Percentiles rank a stretch among this genome's conserved stretches.
These are phyloP conservation scores for Vanrija humicola DNA, from an alignment of 1,284 basidiomycete species.

Conservation along the genomic window DNA sequence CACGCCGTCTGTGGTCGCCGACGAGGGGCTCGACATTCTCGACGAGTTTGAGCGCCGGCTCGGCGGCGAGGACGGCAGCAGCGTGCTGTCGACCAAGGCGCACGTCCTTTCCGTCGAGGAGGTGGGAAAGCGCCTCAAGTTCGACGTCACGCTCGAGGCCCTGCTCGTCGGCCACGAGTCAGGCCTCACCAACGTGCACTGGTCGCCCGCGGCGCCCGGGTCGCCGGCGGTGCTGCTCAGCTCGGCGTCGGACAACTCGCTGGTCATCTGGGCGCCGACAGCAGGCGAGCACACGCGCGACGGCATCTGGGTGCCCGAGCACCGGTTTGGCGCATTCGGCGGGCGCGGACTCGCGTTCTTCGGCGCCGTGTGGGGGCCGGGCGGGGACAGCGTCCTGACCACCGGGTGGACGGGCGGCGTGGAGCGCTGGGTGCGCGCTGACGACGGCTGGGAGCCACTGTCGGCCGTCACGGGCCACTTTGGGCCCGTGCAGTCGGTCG, in stretches of 20 bases:
- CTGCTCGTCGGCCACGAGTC: slow-evolving; percentile 88
- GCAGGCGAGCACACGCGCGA: slow-evolving; percentile 41
- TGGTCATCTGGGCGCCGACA: slow-evolving; percentile 72
- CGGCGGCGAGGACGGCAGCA: slow-evolving; percentile 59
- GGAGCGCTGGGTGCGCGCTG: slow-evolving; percentile 64
- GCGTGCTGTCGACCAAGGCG: slow-evolving; percentile 77
- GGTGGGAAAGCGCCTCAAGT: slow-evolving; percentile 49
- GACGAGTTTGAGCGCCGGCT: slow-evolving; percentile 83
- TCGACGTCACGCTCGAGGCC: slow-evolving; percentile 80
- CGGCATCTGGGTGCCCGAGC: slow-evolving; percentile 79
- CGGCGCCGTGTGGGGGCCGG: slow-evolving; percentile 68
- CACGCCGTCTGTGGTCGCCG: slow-evolving; percentile 51
- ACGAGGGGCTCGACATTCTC: slow-evolving; percentile 61
- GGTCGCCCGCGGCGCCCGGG: slow-evolving; percentile 56
- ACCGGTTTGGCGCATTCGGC: slow-evolving; percentile 87
- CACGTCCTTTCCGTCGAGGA: slow-evolving; percentile 67
- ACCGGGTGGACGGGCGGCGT: slow-evolving; percentile 92
- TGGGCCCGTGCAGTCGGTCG: slow-evolving; percentile 68
- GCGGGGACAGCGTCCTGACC: slow-evolving; percentile 60
- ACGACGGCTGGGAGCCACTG: slow-evolving; percentile 62
- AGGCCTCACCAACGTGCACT: slow-evolving; percentile 78
- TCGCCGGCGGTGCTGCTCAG: slow-evolving; percentile 64
- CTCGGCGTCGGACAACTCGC: slow-evolving; percentile 84
- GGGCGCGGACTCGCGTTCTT: slow-evolving; percentile 86
- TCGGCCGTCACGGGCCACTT: slow-evolving; percentile 78